phyloP scores from a whole-genome alignment of 2,329 filamentous ascomycete species.

The Penicillium psychrosexuale region DNA sequence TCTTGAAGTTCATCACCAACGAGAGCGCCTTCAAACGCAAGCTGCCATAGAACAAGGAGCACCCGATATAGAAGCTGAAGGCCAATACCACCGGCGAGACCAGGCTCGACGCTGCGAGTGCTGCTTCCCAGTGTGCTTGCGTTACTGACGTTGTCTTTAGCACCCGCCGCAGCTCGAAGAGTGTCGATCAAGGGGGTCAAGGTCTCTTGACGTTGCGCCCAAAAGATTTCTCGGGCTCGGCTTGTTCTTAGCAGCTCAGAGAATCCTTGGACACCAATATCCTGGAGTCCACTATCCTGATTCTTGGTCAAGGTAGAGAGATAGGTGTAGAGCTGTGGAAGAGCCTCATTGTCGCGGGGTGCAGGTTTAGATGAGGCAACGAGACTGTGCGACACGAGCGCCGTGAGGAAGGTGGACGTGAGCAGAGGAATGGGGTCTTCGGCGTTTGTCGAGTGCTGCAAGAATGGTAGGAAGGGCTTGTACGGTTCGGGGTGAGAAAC shows the following conservation, averaged over 20 bases:
- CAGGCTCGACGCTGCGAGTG: constrained; percentile 62
- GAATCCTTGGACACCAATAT: constrained; percentile 91
- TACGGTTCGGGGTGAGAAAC: constrained; percentile 67
- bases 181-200: constrained; percentile 78
- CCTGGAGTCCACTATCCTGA: constrained; percentile 84
- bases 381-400: constrained; percentile 66
- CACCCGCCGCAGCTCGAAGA: constrained; percentile 70
- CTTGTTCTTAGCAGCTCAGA: constrained; percentile 76
- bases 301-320: constrained; percentile 79
- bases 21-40: constrained; percentile 77
- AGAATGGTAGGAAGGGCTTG: constrained; percentile 77
- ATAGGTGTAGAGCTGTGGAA: constrained; percentile 81
- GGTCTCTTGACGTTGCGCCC: constrained; percentile 85
- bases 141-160: constrained; percentile 64
- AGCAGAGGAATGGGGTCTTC: constrained; percentile 87
- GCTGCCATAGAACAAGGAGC: constrained; percentile 89
- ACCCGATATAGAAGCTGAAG: constrained; percentile 93
- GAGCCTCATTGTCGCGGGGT: constrained; percentile 66
- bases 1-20: constrained; percentile 74
- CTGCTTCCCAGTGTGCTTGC: constrained; percentile 60
- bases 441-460: constrained; percentile 77
- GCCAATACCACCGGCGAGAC: constrained; percentile 72
- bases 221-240: constrained; percentile 77
- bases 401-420: constrained; percentile 80
- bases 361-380: constrained; percentile 58